These are phyloP conservation scores for Toxoplasma gondii DNA, from an alignment of 169 alveolate species.

Conservation along the genomic window DNA sequence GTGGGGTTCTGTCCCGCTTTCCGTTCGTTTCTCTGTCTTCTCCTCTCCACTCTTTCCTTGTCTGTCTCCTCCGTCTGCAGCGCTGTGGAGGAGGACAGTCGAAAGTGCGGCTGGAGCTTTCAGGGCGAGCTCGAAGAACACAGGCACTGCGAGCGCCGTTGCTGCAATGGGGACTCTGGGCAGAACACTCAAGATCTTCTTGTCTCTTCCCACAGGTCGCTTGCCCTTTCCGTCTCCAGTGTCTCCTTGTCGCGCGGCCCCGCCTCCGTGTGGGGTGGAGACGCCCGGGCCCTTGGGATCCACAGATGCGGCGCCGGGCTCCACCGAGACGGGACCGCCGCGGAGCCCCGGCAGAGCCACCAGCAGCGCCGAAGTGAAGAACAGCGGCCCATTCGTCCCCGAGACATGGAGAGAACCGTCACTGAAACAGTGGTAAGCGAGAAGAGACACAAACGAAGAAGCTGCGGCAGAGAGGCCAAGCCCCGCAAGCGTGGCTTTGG, in stretches of 20 bases:
- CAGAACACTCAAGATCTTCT: neutral
- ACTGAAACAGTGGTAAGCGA: neutral
- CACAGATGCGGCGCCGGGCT: too few relatives aligned
- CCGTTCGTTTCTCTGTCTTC: too few relatives aligned
- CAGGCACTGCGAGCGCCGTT: constrained; percentile 29
- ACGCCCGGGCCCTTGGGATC: too few relatives aligned
- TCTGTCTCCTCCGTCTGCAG: too few relatives aligned
- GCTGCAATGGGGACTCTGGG: constrained; percentile 39
- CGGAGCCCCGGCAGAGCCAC: neutral
- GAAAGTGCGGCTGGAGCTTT: neutral
- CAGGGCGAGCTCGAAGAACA: neutral
- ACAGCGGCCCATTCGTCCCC: neutral
- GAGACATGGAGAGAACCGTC: neutral
- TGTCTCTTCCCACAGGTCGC: too few relatives aligned
- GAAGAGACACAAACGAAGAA: neutral
- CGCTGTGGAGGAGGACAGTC: neutral
- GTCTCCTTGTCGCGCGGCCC: neutral
- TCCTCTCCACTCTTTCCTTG: too few relatives aligned
- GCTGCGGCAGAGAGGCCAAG: neutral
- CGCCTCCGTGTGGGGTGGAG: too few relatives aligned
- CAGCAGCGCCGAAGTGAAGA: neutral
- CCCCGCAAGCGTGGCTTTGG: neutral
- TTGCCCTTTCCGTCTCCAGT: too few relatives aligned
- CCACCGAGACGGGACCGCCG: too few relatives aligned
- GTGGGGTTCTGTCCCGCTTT: too few relatives aligned